Evolutionary conservation across 805 yeast species (phyloP).

Genomic region (Candida corydali): DNA sequence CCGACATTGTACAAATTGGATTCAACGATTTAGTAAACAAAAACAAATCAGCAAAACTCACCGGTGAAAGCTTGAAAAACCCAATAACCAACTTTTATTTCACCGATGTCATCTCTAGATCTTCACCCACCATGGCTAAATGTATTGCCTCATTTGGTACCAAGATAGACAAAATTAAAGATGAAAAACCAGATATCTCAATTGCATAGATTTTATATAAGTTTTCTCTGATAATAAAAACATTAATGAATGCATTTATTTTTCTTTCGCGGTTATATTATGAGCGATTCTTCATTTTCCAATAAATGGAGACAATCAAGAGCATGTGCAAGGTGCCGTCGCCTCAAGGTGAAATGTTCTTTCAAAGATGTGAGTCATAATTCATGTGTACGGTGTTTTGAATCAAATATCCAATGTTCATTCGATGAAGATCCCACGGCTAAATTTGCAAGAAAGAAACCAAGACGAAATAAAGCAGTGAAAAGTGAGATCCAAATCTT

Average conservation of each 20-base stretch:
- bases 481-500: conserved; percentile 1
- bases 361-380: conserved; percentile 43
- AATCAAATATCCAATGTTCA: conserved; percentile 44
- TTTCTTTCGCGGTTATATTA: not conserved
- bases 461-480: conserved; percentile 14
- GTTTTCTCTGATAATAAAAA: not conserved
- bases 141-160: conserved; percentile 73
- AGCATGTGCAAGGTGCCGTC: conserved; percentile 55
- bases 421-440: conserved; percentile 51
- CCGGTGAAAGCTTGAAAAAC: conserved; percentile 52
- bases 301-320: conserved; percentile 42
- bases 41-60: conserved; percentile 32
- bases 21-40: conserved; percentile 41
- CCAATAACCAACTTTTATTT: conserved; percentile 82
- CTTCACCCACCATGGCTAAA: conserved; percentile 87
- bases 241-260: not conserved
- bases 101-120: conserved; percentile 82
- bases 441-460: conserved; percentile 30
- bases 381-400: conserved; percentile 44
- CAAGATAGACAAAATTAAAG: conserved; percentile 55
- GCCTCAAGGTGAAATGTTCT: conserved; percentile 50
- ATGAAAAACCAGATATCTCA: conserved; percentile 41
- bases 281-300: conserved; percentile 23
- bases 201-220: conserved; percentile 1
- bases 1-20: conserved; percentile 55